Percentiles rank a stretch among this genome's conserved stretches.
phyloP scores from a whole-genome alignment of 176 grass and related monocot species.

The Juncus inflexus region DNA sequence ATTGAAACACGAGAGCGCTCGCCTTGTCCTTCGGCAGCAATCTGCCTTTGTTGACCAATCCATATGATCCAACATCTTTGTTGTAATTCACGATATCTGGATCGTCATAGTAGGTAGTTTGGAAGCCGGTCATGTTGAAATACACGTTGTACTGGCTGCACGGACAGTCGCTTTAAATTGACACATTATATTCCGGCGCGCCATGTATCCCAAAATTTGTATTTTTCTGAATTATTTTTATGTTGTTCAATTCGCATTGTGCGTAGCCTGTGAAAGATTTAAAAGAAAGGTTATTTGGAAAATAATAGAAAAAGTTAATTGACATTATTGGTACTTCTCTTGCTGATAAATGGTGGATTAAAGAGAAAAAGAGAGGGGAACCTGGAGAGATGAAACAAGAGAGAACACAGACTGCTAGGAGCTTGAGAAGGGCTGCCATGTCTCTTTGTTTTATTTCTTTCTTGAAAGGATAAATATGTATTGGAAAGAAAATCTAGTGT shows the following conservation, averaged over 20 bases:
- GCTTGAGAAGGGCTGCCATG: slow-evolving; percentile 17
- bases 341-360: too few species aligned
- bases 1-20: not conserved
- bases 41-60: not conserved
- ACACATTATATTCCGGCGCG: not conserved
- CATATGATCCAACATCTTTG: not conserved
- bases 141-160: slow-evolving; percentile 5
- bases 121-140: not conserved
- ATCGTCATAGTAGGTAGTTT: not conserved
- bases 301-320: too few species aligned
- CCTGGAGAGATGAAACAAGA: slow-evolving; percentile 11
- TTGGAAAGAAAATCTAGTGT: too few species aligned
- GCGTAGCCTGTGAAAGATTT: not conserved
- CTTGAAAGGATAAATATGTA: not conserved
- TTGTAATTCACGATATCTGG: not conserved
- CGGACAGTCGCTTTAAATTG: not conserved
- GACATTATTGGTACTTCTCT: too few species aligned
- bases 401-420: not conserved
- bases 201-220: not conserved
- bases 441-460: not conserved
- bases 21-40: not conserved
- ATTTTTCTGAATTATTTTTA: not conserved
- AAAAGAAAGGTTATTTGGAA: too few species aligned
- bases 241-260: not conserved
- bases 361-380: not conserved